Conservation (phyloP, 495 filamentous ascomycete species). For the Pyrenula aspistea region DNA sequence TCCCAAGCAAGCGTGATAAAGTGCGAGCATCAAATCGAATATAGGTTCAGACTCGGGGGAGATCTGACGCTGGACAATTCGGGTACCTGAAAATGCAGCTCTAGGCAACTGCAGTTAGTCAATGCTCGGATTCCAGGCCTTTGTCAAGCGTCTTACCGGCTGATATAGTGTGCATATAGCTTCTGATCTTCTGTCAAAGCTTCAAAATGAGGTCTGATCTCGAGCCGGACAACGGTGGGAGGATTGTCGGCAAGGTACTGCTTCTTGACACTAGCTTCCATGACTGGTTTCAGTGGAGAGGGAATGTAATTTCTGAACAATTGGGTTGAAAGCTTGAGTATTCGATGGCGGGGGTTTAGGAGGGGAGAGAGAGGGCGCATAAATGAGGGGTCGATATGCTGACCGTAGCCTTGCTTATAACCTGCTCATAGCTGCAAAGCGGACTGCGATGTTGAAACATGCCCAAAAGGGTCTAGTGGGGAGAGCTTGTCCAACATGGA, state of each 20-base stretch:
- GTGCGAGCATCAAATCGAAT: conserved; percentile 77
- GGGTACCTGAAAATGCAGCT: conserved; percentile 72
- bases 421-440: neutral
- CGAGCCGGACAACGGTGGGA: conserved; percentile 71
- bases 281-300: conserved; percentile 9
- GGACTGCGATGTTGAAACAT: neutral
- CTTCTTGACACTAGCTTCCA: conserved; percentile 30
- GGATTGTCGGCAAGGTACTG: conserved; percentile 87
- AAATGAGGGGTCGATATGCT: neutral
- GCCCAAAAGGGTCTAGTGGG: neutral
- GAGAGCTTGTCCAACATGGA: too few species aligned
- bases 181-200: conserved; percentile 66
- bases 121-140: neutral
- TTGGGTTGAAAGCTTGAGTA: neutral
- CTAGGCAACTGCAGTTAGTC: conserved; percentile 27
- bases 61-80: conserved; percentile 77
- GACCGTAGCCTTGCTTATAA: neutral
- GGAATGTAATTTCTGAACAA: neutral
- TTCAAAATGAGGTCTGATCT: conserved; percentile 83
- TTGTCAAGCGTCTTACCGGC: conserved; percentile 41
- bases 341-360: neutral
- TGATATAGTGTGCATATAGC: conserved; percentile 85
- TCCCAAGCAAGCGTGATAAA: conserved; percentile 61
- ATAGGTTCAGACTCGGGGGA: conserved; percentile 85
- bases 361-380: neutral